Evolutionary conservation across 148 eudicot species (phyloP).

Genomic region (Chenopodium quinoa): DNA sequence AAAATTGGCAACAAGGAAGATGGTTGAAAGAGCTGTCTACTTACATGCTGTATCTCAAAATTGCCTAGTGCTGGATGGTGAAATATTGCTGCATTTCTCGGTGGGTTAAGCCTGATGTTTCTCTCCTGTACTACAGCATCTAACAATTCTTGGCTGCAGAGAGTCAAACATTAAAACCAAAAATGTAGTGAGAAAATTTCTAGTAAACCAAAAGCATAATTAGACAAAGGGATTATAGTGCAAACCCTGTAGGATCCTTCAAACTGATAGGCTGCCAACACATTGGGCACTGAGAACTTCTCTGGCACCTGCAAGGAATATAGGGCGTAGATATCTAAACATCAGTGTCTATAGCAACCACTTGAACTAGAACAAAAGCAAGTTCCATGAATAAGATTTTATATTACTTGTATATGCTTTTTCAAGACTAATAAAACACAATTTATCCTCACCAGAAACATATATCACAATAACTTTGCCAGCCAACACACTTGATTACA

Average conservation of each 20-base stretch:
- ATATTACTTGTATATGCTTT: neutral
- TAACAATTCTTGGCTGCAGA: slow-evolving; percentile 83
- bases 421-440: neutral
- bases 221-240: neutral
- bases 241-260: slow-evolving; percentile 75
- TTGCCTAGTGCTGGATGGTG: slow-evolving; percentile 87
- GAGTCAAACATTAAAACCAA: neutral
- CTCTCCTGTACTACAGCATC: slow-evolving; percentile 88
- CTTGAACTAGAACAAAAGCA: neutral
- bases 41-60: slow-evolving; percentile 86
- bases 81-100: slow-evolving; percentile 75
- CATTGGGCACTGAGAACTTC: slow-evolving; percentile 99
- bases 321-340: slow-evolving; percentile 3
- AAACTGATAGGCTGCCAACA: slow-evolving; percentile 93
- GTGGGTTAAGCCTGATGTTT: slow-evolving; percentile 53
- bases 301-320: slow-evolving; percentile 75
- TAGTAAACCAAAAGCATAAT: neutral
- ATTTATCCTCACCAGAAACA: neutral
- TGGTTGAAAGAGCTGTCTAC: neutral
- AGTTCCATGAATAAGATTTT: neutral
- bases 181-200: neutral
- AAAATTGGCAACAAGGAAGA: neutral
- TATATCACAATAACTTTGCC: neutral
- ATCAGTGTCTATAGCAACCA: neutral
- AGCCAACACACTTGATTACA: neutral